Conservation (phyloP, 345 rosid species). For the Excoecaria cochinchinensis region DNA sequence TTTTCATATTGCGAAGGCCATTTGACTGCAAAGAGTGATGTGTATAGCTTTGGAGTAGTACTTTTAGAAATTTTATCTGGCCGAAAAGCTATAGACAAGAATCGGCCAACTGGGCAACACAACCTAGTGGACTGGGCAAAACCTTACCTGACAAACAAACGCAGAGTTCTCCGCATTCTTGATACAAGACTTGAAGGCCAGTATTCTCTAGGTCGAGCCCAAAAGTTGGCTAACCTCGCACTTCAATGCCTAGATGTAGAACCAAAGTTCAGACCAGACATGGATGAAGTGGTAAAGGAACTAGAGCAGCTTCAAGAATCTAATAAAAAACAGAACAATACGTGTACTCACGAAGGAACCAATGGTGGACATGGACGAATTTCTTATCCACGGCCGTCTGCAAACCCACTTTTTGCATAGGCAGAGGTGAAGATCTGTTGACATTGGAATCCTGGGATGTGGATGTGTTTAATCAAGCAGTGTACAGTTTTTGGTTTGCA, state of each 20-base stretch:
- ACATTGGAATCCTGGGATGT: background rate
- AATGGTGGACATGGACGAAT: constrained; percentile 29
- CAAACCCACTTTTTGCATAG: constrained; percentile 22
- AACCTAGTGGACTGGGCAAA: constrained; percentile 90
- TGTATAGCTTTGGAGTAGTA: constrained; percentile 94
- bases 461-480: background rate
- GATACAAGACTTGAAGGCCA: constrained; percentile 84
- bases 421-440: background rate
- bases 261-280: constrained; percentile 26
- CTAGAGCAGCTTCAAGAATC: constrained; percentile 59
- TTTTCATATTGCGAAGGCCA: constrained; percentile 47
- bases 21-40: constrained; percentile 80
- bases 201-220: constrained; percentile 53
- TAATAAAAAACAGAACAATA: constrained; percentile 36
- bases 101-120: constrained; percentile 81
- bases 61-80: constrained; percentile 89
- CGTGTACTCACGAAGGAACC: constrained; percentile 24
- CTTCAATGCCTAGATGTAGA: constrained; percentile 33
- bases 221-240: constrained; percentile 56
- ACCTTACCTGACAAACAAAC: constrained; percentile 77
- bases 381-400: constrained; percentile 59
- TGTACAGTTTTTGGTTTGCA: constrained; percentile 22
- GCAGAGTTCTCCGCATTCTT: constrained; percentile 56
- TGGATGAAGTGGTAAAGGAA: constrained; percentile 33
- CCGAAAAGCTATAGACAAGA: constrained; percentile 81